Evolutionary conservation across 352 stramenopile genomes (phyloP).

Genomic region (Phytophthora cryptogea): DNA sequence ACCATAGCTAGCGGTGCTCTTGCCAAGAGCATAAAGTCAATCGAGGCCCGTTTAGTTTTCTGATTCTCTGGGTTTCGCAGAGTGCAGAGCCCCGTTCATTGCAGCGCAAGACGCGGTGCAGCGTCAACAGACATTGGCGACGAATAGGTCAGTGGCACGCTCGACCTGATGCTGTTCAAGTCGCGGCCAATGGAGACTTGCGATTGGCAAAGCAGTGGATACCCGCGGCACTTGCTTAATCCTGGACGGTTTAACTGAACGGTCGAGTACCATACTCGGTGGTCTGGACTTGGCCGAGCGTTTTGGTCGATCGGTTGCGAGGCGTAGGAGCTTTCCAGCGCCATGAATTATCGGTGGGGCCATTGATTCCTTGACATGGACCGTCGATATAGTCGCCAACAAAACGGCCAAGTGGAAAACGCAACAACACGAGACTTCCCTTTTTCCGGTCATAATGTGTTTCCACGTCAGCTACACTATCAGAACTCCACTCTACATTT

Average conservation of each 20-base stretch:
- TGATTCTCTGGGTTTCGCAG: conserved; percentile 10
- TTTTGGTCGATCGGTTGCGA: conserved; percentile 3
- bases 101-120: background rate
- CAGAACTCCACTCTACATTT: background rate
- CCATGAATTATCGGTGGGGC: conserved; percentile 14
- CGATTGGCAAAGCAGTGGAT: conserved; percentile 12
- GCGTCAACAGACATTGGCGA: conserved; percentile 5
- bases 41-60: conserved; percentile 21
- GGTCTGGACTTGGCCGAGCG: background rate
- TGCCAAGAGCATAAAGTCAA: conserved; percentile 24
- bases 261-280: background rate
- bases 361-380: conserved; percentile 1
- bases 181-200: conserved; percentile 1
- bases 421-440: background rate
- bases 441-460: background rate
- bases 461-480: background rate
- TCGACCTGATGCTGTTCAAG: conserved; percentile 18
- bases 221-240: conserved; percentile 7
- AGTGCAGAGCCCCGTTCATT: conserved; percentile 5
- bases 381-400: conserved; percentile 6
- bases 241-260: conserved; percentile 2
- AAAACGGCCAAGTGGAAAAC: background rate
- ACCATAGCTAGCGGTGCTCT: conserved; percentile 8
- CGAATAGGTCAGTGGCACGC: conserved; percentile 7
- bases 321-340: conserved; percentile 6